phyloP scores from a whole-genome alignment of 1,284 basidiomycete species.

The Irpex sp. region DNA sequence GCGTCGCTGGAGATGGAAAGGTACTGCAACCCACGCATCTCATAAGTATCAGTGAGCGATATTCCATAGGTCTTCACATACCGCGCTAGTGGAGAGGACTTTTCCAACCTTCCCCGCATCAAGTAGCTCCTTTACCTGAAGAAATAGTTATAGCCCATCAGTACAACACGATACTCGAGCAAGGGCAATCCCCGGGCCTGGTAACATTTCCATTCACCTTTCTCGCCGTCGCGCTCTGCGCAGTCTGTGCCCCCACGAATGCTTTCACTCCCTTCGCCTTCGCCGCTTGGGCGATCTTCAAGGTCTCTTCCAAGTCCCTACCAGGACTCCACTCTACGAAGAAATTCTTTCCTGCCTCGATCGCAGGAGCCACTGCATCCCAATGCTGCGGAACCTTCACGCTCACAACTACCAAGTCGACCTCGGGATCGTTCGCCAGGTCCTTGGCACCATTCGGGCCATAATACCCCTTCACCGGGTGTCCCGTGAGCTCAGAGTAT shows the following conservation, averaged over 20 bases:
- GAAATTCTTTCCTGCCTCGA: constrained; percentile 32
- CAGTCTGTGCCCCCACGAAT: constrained; percentile 30
- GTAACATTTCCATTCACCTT: constrained; percentile 20
- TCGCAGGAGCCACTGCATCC: constrained; percentile 23
- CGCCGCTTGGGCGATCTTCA: constrained; percentile 27
- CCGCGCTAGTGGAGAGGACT: constrained; percentile 25
- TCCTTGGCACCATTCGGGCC: constrained; percentile 17
- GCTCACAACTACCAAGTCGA: constrained; percentile 31
- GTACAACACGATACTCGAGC: too few species aligned
- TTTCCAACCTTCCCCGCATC: constrained; percentile 4
- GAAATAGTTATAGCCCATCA: not conserved
- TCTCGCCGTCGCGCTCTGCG: constrained; percentile 20
- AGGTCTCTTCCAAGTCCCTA: constrained; percentile 23
- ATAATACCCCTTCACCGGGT: constrained; percentile 24
- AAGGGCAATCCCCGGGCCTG: too few species aligned
- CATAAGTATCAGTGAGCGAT: not conserved
- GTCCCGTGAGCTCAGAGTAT: constrained; percentile 17
- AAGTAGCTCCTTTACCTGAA: constrained; percentile 2
- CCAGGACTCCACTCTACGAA: constrained; percentile 38
- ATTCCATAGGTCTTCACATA: constrained; percentile 9
- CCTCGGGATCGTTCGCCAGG: constrained; percentile 28
- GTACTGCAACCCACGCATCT: too few species aligned
- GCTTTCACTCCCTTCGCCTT: constrained; percentile 26
- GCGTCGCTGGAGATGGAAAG: too few species aligned
- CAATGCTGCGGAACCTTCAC: constrained; percentile 28